Evolutionary conservation across 1,139 yeast species (phyloP), one percentile per base, ranked within the genome.

Genomic region (Blastobotrys illinoisensis): DNA sequence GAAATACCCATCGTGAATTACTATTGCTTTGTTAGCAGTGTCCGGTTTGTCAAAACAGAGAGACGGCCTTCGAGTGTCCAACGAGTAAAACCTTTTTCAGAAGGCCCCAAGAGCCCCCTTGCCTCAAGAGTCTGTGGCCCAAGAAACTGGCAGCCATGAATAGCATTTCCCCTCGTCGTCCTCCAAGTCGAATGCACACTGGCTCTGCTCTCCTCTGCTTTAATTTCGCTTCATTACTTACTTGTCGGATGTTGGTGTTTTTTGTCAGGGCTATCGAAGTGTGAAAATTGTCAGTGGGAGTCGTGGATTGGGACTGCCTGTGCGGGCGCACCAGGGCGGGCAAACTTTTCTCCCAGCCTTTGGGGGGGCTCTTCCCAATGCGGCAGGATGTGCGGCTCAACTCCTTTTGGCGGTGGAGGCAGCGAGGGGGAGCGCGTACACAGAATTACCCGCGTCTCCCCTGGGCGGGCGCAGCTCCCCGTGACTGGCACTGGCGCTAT

Each of bases 1-100:
- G 98, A 91, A 88, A 93, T 93, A 91, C 99, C 98, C 99, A 93
- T 93, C 60, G 40, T 32, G 40, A 32, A 32, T 32, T 32, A 32
- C 40, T 32, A 32, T 7, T n/a, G 3, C 7, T n/a, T 32, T 32
- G 40, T 32, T 32, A 32, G 40, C 16, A 14, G 2, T n/a, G 40
- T 32, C 7, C 16, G 4, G 5, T 3, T 32, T 11, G 13, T n/a
- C n/a, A n/a, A n/a, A n/a, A n/a, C n/a, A n/a, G n/a, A n/a, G n/a
- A n/a, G n/a, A n/a, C n/a, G n/a, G n/a, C n/a, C n/a, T n/a, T n/a
- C n/a, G n/a, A n/a, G n/a, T n/a, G n/a, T n/a, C 32, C 32, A 26
- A 26, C 32, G 9, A 3, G 13, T n/a, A n/a, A n/a, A n/a, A n/a
- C n/a, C n/a, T n/a, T n/a, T n/a, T n/a, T n/a, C n/a, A n/a, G n/a